A percentile compares a stretch with the other conserved stretches of the same genome.
Conservation (phyloP, 2,329 filamentous ascomycete species). For the Juglanconis oblonga region DNA sequence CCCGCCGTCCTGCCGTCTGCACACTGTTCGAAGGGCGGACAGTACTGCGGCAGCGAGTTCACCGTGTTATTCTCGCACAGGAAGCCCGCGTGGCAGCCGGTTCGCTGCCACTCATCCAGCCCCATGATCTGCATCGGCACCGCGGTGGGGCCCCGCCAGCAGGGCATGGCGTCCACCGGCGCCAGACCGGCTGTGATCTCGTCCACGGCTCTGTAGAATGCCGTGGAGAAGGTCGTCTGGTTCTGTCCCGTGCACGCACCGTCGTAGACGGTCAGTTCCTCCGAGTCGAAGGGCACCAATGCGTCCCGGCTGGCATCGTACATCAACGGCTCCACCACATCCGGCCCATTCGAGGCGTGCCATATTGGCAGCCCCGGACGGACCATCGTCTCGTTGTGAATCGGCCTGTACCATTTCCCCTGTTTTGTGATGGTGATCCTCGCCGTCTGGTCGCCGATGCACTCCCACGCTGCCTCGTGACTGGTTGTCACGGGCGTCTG, state of each 20-base stretch:
- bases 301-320: conserved; percentile 26
- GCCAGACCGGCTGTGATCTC: conserved; percentile 25
- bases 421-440: conserved; percentile 32
- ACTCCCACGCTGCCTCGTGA: conserved; percentile 36
- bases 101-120: conserved; percentile 31
- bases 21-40: conserved; percentile 36
- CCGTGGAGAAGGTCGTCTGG: conserved; percentile 37
- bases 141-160: conserved; percentile 34
- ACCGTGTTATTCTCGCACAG: conserved; percentile 43
- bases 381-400: conserved; percentile 23
- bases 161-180: conserved; percentile 37
- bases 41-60: conserved; percentile 44
- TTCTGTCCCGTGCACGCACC: conserved; percentile 41
- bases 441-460: conserved; percentile 42
- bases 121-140: conserved; percentile 39
- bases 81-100: conserved; percentile 40
- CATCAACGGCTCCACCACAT: conserved; percentile 26
- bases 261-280: conserved; percentile 33
- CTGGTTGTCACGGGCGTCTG: conserved; percentile 20
- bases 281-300: conserved; percentile 25
- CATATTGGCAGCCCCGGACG: conserved; percentile 27
- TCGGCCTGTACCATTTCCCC: conserved; percentile 41
- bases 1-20: conserved; percentile 35
- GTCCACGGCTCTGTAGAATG: conserved; percentile 34
- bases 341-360: conserved; percentile 35